Evolutionary conservation across 805 yeast species (phyloP).

Genomic region (Komagataella kurtzmanii): DNA sequence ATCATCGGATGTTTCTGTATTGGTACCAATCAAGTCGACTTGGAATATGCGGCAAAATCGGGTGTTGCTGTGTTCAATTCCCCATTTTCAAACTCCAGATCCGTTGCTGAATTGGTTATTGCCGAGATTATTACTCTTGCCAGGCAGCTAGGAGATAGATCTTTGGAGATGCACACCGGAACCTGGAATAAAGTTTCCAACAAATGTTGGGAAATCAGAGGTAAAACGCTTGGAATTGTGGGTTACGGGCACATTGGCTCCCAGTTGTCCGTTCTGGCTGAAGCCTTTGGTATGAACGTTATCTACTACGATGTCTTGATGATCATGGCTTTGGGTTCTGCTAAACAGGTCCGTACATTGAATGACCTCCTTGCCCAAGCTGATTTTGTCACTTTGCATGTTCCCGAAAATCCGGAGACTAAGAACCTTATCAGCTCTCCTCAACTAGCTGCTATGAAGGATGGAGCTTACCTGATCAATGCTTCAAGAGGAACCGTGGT

Average conservation of each 20-base stretch:
- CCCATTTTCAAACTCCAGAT: slow-evolving; percentile 96
- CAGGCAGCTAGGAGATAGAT: slow-evolving; percentile 94
- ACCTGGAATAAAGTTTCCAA: slow-evolving; percentile 94
- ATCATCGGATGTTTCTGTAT: slow-evolving; percentile 97
- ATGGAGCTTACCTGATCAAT: slow-evolving; percentile 87
- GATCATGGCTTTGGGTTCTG: slow-evolving; percentile 95
- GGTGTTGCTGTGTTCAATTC: slow-evolving; percentile 98
- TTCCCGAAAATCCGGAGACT: slow-evolving; percentile 90
- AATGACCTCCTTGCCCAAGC: slow-evolving; percentile 69
- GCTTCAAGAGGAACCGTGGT: slow-evolving; percentile 97
- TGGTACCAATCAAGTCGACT: slow-evolving; percentile 96
- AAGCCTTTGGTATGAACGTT: slow-evolving; percentile 95
- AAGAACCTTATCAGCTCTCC: slow-evolving; percentile 79
- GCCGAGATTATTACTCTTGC: slow-evolving; percentile 91
- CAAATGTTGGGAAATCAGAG: slow-evolving; percentile 98
- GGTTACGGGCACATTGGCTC: slow-evolving; percentile 99
- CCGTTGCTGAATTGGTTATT: slow-evolving; percentile 95
- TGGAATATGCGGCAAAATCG: slow-evolving; percentile 77
- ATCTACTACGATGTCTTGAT: slow-evolving; percentile 82
- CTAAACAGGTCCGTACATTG: slow-evolving; percentile 79
- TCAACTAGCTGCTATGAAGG: slow-evolving; percentile 92
- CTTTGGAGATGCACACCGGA: slow-evolving; percentile 90
- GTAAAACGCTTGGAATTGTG: slow-evolving; percentile 91
- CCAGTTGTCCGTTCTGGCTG: slow-evolving; percentile 92
- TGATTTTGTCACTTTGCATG: slow-evolving; percentile 88